Conservation (phyloP, 2,329 filamentous ascomycete species). For the Colletotrichum sp. region DNA sequence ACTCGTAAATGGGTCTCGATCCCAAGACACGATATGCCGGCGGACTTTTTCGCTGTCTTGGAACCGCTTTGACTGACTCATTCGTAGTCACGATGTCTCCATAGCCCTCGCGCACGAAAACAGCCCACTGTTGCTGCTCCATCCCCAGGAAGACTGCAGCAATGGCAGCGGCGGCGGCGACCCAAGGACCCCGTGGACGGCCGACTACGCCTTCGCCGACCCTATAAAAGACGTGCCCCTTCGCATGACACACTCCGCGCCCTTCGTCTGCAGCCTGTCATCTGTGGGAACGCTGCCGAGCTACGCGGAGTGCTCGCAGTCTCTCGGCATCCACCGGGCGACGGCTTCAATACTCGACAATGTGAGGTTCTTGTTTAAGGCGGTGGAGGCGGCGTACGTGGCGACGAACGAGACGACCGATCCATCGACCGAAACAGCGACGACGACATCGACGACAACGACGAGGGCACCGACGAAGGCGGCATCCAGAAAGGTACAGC, state of each 20-base stretch:
- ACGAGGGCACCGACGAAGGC: not conserved
- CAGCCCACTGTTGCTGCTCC: constrained; percentile 41
- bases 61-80: constrained; percentile 8
- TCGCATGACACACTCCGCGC: constrained; percentile 51
- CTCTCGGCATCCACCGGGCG: constrained; percentile 47
- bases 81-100: constrained; percentile 47
- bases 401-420: not conserved
- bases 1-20: constrained; percentile 16
- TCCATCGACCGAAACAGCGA: not conserved
- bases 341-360: constrained; percentile 57
- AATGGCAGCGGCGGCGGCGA: not conserved
- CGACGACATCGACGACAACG: not conserved
- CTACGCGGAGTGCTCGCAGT: constrained; percentile 46
- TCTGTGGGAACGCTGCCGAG: constrained; percentile 41
- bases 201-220: constrained; percentile 48
- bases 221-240: constrained; percentile 39
- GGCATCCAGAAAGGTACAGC: not conserved
- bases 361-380: constrained; percentile 50
- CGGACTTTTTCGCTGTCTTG: not conserved
- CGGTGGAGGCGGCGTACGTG: constrained; percentile 31
- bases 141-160: not conserved
- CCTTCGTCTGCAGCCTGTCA: constrained; percentile 32
- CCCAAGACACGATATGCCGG: constrained; percentile 6
- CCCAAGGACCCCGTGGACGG: not conserved
- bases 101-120: constrained; percentile 55